Evolutionary conservation across 2,329 filamentous ascomycete species (phyloP).

Genomic region (Fusarium proliferatum): DNA sequence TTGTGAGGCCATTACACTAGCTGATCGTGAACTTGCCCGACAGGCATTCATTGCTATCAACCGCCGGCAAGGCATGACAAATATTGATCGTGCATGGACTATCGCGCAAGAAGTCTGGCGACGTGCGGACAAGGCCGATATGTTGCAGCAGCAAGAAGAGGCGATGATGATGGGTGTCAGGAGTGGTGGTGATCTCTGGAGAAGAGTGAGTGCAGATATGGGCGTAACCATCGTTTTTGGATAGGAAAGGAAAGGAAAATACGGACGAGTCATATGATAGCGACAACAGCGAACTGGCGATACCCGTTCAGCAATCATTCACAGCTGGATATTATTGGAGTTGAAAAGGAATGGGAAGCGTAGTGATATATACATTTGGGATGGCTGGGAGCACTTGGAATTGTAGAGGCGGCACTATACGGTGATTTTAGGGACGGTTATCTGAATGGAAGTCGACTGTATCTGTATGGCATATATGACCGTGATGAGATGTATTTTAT

Average conservation of each 20-base stretch:
- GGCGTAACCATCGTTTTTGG: constrained; percentile 71
- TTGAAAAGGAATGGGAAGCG: constrained; percentile 34
- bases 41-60: constrained; percentile 65
- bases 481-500: not conserved
- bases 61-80: constrained; percentile 71
- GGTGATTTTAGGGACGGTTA: constrained; percentile 1
- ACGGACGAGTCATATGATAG: constrained; percentile 15
- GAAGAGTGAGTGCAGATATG: constrained; percentile 67
- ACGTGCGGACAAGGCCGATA: constrained; percentile 56
- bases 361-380: constrained; percentile 18
- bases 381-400: constrained; percentile 17
- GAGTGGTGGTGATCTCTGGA: constrained; percentile 61
- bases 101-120: constrained; percentile 72
- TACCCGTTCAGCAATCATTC: constrained; percentile 38
- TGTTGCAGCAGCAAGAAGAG: constrained; percentile 41
- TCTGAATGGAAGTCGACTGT: constrained; percentile 1
- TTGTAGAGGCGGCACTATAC: constrained; percentile 12
- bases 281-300: constrained; percentile 29
- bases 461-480: constrained; percentile 4
- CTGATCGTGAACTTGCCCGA: constrained; percentile 63
- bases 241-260: constrained; percentile 6
- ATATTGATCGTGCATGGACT: constrained; percentile 70
- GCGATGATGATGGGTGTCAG: constrained; percentile 31
- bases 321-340: constrained; percentile 38
- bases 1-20: constrained; percentile 64